These are phyloP conservation scores for Chlorencoelia australis DNA, from an alignment of 2,329 filamentous ascomycete species.

Conservation along the genomic window DNA sequence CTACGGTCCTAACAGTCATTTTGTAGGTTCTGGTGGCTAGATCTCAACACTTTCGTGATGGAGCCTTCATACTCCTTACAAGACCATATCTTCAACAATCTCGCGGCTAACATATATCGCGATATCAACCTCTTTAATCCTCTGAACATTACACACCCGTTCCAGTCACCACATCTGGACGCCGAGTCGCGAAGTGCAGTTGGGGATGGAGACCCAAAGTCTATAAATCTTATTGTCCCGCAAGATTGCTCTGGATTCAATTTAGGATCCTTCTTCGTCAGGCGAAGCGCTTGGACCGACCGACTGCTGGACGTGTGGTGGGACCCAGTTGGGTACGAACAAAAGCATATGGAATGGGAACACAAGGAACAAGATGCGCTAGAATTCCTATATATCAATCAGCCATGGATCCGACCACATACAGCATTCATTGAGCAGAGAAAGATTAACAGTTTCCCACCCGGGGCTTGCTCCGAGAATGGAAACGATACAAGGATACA, in stretches of 20 bases:
- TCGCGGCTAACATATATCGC: conserved; percentile 69
- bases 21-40: conserved; percentile 97
- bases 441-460: conserved; percentile 88
- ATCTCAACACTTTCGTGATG: conserved; percentile 97
- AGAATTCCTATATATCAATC: conserved; percentile 81
- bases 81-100: conserved; percentile 75
- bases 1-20: conserved; percentile 23
- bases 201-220: conserved; percentile 68
- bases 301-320: conserved; percentile 93
- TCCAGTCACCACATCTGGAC: conserved; percentile 66
- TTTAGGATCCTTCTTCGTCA: conserved; percentile 87
- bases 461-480: conserved; percentile 75
- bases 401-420: conserved; percentile 86
- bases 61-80: conserved; percentile 87
- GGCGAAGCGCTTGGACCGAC: conserved; percentile 80
- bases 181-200: conserved; percentile 57
- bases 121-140: conserved; percentile 97
- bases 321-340: conserved; percentile 95
- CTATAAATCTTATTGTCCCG: conserved; percentile 78
- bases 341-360: conserved; percentile 98
- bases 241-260: conserved; percentile 97
- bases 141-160: conserved; percentile 82
- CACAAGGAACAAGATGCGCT: conserved; percentile 97
- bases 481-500: conserved; percentile 69
- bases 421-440: conserved; percentile 85